Conservation (phyloP, 2,329 filamentous ascomycete genomes). For the Xylaria multiplex region DNA sequence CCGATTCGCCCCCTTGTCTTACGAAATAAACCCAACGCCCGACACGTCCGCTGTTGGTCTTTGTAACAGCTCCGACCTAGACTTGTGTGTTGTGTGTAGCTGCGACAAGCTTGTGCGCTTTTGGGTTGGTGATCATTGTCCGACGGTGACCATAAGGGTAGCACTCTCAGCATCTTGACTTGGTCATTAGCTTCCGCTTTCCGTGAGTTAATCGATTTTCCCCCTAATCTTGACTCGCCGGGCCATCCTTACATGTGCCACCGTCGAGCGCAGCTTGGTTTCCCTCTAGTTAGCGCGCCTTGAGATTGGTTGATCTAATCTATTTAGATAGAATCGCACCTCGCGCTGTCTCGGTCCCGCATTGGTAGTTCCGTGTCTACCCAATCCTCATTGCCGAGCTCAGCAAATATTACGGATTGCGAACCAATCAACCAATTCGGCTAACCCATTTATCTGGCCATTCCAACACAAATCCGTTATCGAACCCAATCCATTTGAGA, state of each 20-base stretch:
- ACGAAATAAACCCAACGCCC: conserved; percentile 25
- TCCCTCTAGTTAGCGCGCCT: background rate
- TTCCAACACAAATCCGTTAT: conserved; percentile 2
- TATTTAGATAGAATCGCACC: conserved; percentile 22
- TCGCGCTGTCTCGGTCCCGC: conserved; percentile 12
- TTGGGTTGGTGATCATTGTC: conserved; percentile 12
- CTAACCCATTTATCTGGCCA: conserved; percentile 3
- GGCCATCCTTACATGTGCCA: conserved; percentile 6
- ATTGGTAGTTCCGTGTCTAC: conserved; percentile 24
- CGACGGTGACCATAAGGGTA: conserved; percentile 5
- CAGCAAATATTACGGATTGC: conserved; percentile 20
- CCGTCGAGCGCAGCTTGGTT: conserved; percentile 3
- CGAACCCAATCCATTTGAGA: conserved; percentile 14
- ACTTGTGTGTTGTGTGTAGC: conserved; percentile 16
- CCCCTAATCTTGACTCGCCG: background rate
- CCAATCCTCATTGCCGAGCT: conserved; percentile 27
- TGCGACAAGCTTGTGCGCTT: conserved; percentile 4
- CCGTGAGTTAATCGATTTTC: conserved; percentile 25
- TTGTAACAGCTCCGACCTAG: conserved; percentile 3
- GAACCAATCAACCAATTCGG: conserved; percentile 28
- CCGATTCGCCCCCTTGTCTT: conserved; percentile 29
- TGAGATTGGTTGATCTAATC: conserved; percentile 17
- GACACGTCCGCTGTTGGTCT: conserved; percentile 11
- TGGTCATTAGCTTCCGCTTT: conserved; percentile 25
- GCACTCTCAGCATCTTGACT: conserved; percentile 5